A percentile compares a stretch with the other conserved stretches of the same genome.
Conservation (phyloP, 2,329 filamentous ascomycete species). For the Aureobasidium leucospermi region DNA sequence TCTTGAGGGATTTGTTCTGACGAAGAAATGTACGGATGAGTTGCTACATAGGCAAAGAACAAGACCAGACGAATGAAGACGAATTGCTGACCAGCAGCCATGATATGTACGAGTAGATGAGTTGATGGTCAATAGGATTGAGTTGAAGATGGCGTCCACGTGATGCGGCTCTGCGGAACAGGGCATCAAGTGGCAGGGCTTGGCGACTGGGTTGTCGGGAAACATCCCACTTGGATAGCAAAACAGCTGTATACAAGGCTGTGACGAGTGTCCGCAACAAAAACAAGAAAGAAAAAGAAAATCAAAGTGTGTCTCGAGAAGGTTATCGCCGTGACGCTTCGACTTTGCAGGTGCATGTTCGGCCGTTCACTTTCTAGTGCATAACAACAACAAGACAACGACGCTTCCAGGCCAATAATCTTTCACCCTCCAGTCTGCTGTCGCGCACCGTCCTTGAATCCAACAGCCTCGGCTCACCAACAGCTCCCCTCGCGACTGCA, state of each 20-base stretch:
- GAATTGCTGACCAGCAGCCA: background rate
- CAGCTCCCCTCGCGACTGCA: background rate
- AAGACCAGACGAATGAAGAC: background rate
- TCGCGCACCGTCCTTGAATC: background rate
- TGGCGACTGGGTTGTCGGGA: background rate
- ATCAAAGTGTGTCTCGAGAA: background rate
- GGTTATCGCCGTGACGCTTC: background rate
- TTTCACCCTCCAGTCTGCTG: background rate
- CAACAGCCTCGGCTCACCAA: background rate
- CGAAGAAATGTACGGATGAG: background rate
- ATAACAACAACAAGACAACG: background rate
- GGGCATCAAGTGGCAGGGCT: background rate
- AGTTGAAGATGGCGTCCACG: background rate
- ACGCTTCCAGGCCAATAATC: background rate
- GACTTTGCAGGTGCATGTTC: background rate
- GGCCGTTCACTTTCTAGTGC: background rate
- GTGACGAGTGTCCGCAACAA: background rate
- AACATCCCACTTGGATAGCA: constrained; percentile 8
- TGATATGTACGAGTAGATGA: background rate
- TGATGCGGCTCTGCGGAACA: constrained; percentile 9
- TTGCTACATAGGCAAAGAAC: background rate
- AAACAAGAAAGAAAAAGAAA: background rate
- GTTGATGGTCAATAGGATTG: background rate
- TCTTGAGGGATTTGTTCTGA: constrained; percentile 53
- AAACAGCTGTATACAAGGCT: constrained; percentile 1